Base-by-base conservation (phyloP, 306 rosid genomes). In the Quercus robur region DNA sequence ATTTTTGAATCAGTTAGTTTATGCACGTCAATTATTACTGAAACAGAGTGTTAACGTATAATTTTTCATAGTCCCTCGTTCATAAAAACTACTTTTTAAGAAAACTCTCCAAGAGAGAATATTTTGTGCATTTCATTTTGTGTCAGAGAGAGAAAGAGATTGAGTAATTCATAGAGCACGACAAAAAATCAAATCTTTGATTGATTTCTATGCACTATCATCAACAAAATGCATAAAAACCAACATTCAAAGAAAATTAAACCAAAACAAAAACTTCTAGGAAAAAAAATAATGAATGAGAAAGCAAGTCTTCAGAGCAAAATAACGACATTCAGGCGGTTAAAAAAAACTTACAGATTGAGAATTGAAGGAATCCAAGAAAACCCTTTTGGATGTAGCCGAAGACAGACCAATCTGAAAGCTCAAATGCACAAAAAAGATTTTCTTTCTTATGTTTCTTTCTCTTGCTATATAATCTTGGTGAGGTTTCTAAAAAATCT, bases 321-420 rank as follows among this genome's bases (percentile, higher is more conserved):
- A 28, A 33, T 33, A 74, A 56, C 57, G 49, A 28, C 28, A 66
- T n/a, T 19, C 20, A 80, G 71, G 75, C 31, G 71, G 75, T 28
- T 30, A 41, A 2, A 38, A 25, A n/a, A 38, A 17, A 83, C 89
- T 76, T 58, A 83, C 91, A 81, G 81, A 85, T 83, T 85, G 79
- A 70, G 46, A 71, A 69, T 46, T 67, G 23, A 0, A 18, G 14
- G 17, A 49, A 49, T 49, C 54, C 54, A 12, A 49, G 54, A 49
- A 49, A 13, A 49, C 54, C 17, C 54, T 49, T 49, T 23, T 67
- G 51, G 11, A 19, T 12, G n/a, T 19, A 15, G 72, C 25, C 52
- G 28, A 35, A 33, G 72, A 68, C 25, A 33, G 70, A 79, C 58
- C 68, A 82, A 83, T 78, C 83, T 57, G 69, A 80, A 30, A 89